These are phyloP conservation scores for Cubamyces sp. DNA, from an alignment of 768 basidiomycete species.

Conservation along the genomic window DNA sequence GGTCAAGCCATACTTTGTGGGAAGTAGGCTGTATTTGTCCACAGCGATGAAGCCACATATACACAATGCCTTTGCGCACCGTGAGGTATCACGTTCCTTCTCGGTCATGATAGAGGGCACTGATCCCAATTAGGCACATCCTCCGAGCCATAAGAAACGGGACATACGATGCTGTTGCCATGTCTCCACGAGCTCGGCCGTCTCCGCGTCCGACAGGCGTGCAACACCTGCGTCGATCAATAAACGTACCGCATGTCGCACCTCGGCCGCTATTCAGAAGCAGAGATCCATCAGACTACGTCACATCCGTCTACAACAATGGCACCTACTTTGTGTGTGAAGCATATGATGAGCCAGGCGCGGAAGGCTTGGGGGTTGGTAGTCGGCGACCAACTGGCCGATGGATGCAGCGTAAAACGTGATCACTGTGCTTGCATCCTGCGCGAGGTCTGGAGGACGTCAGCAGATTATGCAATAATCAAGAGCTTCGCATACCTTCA, in stretches of 20 bases:
- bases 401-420: conserved; percentile 82
- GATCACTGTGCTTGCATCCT: conserved; percentile 72
- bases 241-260: conserved; percentile 75
- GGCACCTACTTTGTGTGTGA: conserved; percentile 63
- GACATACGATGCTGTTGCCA: conserved; percentile 68
- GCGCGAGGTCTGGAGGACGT: conserved; percentile 60
- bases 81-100: conserved; percentile 58
- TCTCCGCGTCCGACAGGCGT: conserved; percentile 68
- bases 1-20: conserved; percentile 56
- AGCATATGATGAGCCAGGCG: conserved; percentile 80
- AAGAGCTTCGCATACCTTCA: conserved; percentile 51
- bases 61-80: conserved; percentile 72
- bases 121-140: not conserved
- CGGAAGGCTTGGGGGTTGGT: conserved; percentile 69
- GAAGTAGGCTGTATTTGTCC: conserved; percentile 77
- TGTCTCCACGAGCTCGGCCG: conserved; percentile 56
- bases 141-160: no score
- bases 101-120: conserved; percentile 43
- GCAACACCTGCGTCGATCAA: conserved; percentile 80
- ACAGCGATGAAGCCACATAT: conserved; percentile 83
- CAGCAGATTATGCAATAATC: not conserved
- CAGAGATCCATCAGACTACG: not conserved
- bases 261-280: conserved; percentile 52
- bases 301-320: not conserved
- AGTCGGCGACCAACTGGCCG: conserved; percentile 54